Base-by-base conservation (phyloP, 495 filamentous ascomycete genomes). In the Xylaria bambusicola region DNA sequence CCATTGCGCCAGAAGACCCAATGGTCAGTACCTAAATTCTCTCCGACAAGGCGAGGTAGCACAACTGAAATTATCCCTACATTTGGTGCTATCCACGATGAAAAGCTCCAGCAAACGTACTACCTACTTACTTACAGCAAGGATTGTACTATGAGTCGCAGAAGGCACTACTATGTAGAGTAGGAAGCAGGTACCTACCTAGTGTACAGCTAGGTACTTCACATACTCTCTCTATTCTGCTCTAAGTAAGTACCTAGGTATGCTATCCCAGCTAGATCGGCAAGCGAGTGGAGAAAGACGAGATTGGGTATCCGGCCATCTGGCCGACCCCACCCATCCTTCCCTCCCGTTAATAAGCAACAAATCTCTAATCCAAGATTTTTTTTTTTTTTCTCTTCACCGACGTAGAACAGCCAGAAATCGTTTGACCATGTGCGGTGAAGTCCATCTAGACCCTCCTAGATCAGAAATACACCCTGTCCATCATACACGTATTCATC, bases 271-370 rank as follows among this genome's bases (percentile, higher is more conserved):
- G 29, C 29, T 10, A 33, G 10, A 38, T 38, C 36, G 36, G 36
- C 23, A 53, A 29, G n/a, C n/a, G n/a, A n/a, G n/a, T n/a, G n/a
- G n/a, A 8, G 52, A 23, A 54, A 21, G 26, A 18, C 7, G 35
- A 53, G 50, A 52, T 52, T 53, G 40, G 10, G 52, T 54, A 44
- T 54, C 51, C 52, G 38, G 6, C 52, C 52, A 44, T 54, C 52
- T 54, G 26, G 52, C 26, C 38, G 24, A 42, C 51, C 24, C 51
- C 40, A 24, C 35, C 12, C 23, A 23, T 15, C 3, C 3, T 20
- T 20, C 4, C 6, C 33, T 9, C 36, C n/a, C 35, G 31, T 40
- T 42, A 42, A 42, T 31, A 44, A 41, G 38, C 12, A 20, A 31
- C 23, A 31, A 53, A n/a, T 12, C 49, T 31, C 48, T 13, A n/a